Conservation (phyloP, 2,329 filamentous ascomycete species). For the Nectriaceae sp. region DNA sequence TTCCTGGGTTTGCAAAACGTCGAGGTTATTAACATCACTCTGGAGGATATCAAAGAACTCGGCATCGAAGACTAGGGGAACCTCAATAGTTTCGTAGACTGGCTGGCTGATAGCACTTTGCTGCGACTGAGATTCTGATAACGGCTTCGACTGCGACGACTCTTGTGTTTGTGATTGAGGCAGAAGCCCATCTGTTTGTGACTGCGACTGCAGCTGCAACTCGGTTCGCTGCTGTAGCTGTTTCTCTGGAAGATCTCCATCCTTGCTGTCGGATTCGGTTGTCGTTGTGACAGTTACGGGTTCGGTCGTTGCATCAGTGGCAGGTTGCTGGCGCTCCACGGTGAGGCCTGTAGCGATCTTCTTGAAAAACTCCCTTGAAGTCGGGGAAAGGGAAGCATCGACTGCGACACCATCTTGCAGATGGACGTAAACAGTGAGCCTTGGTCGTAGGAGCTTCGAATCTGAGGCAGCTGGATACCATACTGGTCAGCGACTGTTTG, state of each 20-base stretch:
- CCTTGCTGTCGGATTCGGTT: constrained; percentile 3
- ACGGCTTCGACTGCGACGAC: too few relatives aligned
- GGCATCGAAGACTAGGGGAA: constrained; percentile 74
- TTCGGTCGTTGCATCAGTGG: constrained; percentile 2
- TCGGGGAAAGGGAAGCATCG: constrained; percentile 66
- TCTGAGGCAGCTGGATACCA: constrained; percentile 36
- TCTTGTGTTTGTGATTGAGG: too few relatives aligned
- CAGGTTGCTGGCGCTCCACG: constrained; percentile 7
- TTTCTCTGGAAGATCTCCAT: not conserved
- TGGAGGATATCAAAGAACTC: constrained; percentile 80
- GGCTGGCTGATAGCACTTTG: not conserved
- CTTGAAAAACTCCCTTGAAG: constrained; percentile 65
- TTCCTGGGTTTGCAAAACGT: constrained; percentile 67
- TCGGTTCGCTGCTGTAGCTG: not conserved
- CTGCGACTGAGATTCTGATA: too few relatives aligned
- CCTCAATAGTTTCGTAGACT: constrained; percentile 55
- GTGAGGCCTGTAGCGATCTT: constrained; percentile 54
- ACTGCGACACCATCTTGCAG: constrained; percentile 66
- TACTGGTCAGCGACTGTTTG: not conserved
- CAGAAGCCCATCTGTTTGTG: not conserved
- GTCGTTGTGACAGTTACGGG: not conserved
- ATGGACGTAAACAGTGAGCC: constrained; percentile 70
- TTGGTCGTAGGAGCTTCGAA: constrained; percentile 60
- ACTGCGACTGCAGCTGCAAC: not conserved
- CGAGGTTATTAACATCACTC: constrained; percentile 69